Conservation (phyloP, 108 stramenopile species). For the Thalassiosira profunda region DNA sequence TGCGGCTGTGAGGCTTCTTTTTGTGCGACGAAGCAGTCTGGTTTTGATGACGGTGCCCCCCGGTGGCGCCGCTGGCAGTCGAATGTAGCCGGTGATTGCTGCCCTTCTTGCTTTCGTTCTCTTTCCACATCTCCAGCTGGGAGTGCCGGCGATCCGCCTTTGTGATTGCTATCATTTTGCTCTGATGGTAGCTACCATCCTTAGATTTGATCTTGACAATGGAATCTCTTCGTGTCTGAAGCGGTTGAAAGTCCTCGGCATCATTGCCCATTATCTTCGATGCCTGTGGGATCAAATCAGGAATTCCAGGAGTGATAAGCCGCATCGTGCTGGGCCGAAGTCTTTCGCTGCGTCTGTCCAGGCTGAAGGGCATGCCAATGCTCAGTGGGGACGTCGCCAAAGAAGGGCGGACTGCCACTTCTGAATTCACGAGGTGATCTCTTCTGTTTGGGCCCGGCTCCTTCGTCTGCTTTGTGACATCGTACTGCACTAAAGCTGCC, state of each 20-base stretch:
- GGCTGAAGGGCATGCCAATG: constrained; percentile 32
- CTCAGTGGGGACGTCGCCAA: constrained; percentile 22
- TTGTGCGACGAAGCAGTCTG: no score
- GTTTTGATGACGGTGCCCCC: neutral
- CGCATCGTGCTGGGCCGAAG: constrained; percentile 18
- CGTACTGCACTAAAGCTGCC: constrained; percentile 37
- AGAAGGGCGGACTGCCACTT: neutral
- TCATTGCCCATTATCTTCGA: constrained; percentile 2
- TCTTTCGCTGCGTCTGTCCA: constrained; percentile 25
- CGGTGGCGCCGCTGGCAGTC: neutral
- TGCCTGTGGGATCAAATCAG: constrained; percentile 14
- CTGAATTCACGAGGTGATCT: neutral
- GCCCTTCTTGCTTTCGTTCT: neutral
- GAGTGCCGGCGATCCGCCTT: constrained; percentile 6
- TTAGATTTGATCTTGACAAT: neutral
- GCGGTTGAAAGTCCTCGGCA: constrained; percentile 20
- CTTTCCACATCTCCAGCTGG: neutral
- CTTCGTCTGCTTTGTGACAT: constrained; percentile 8
- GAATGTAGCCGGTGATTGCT: neutral
- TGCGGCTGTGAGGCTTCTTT: no score
- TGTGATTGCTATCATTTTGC: constrained; percentile 2
- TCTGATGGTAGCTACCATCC: neutral
- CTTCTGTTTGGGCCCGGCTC: no score
- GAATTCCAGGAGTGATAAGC: neutral
- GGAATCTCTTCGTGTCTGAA: neutral